Conservation (phyloP, 2,329 filamentous ascomycete genomes). For the Beauveria sp. region DNA sequence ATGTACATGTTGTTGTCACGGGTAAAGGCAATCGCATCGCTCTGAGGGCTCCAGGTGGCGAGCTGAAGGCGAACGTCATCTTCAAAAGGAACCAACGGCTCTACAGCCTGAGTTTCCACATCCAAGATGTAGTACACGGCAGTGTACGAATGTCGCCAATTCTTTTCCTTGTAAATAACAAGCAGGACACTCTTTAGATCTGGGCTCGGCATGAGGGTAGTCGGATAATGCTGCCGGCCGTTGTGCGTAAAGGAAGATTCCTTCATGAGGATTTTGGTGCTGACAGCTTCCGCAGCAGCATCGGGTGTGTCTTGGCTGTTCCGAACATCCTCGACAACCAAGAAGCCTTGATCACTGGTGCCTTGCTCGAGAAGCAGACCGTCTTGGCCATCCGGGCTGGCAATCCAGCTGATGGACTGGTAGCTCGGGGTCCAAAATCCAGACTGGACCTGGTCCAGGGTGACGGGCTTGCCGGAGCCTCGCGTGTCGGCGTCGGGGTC, state of each 20-base stretch:
- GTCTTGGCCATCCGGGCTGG: slow-evolving; percentile 67
- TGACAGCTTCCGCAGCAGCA: slow-evolving; percentile 23
- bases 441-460: slow-evolving; percentile 59
- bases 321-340: slow-evolving; percentile 82
- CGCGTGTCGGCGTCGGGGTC: slow-evolving; percentile 58
- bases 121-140: slow-evolving; percentile 89
- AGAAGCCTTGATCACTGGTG: slow-evolving; percentile 57
- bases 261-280: slow-evolving; percentile 62
- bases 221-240: slow-evolving; percentile 47
- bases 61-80: slow-evolving; percentile 65
- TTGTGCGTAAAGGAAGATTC: slow-evolving; percentile 52
- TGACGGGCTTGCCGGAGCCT: slow-evolving; percentile 64
- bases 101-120: slow-evolving; percentile 67
- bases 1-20: slow-evolving; percentile 85
- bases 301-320: slow-evolving; percentile 24
- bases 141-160: slow-evolving; percentile 86
- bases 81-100: slow-evolving; percentile 68
- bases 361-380: slow-evolving; percentile 74
- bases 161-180: slow-evolving; percentile 61
- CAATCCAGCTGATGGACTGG: slow-evolving; percentile 69
- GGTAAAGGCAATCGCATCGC: slow-evolving; percentile 83
- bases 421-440: slow-evolving; percentile 58
- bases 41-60: slow-evolving; percentile 81
- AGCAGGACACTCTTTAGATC: slow-evolving; percentile 82
- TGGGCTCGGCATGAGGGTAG: slow-evolving; percentile 64